Percentiles rank a stretch among this genome's conserved stretches.
phyloP scores from a whole-genome alignment of 345 rosid genomes.

The Clausena lansium region DNA sequence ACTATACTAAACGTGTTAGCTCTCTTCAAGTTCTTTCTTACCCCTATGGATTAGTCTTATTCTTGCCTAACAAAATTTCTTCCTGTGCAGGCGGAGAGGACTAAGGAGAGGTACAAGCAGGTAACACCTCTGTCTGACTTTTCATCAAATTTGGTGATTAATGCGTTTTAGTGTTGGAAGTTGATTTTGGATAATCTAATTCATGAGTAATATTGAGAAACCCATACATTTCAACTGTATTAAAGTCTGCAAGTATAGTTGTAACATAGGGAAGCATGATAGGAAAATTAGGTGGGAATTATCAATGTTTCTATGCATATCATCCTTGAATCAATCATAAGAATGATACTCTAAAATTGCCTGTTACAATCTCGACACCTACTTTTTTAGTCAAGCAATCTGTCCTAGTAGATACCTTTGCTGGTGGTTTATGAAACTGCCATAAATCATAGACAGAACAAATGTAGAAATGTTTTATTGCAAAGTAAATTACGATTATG shows the following conservation, averaged over 20 bases:
- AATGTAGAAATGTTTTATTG: background rate
- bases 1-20: background rate
- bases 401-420: background rate
- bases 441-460: background rate
- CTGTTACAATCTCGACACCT: background rate
- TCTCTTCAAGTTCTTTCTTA: background rate
- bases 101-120: conserved; percentile 68
- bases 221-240: background rate
- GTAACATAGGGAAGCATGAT: background rate
- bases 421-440: background rate
- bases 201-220: conserved; percentile 8
- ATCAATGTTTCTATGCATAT: background rate
- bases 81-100: conserved; percentile 57
- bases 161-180: background rate
- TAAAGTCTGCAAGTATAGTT: background rate
- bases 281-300: background rate
- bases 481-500: background rate
- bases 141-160: background rate
- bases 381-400: background rate
- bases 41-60: background rate
- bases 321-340: background rate
- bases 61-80: background rate
- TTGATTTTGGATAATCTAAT: conserved; percentile 4
- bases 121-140: conserved; percentile 27
- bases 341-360: background rate